phyloP scores from a whole-genome alignment of 164 flowering plant genomes.

The Hamamelis virginiana region DNA sequence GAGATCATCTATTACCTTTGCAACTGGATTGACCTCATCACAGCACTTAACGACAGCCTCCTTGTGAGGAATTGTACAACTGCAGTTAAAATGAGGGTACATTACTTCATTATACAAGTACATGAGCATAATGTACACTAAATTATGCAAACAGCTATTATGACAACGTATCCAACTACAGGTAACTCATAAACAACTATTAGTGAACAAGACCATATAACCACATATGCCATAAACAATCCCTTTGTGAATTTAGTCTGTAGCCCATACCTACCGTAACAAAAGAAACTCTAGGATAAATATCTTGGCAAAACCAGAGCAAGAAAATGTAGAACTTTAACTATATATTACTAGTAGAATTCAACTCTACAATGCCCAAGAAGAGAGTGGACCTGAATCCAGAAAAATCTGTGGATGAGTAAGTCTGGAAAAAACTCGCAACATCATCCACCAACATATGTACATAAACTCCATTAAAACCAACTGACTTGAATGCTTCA shows the following conservation, averaged over 20 bases:
- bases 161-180: background rate
- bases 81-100: constrained; percentile 33
- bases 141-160: background rate
- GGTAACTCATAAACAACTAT: background rate
- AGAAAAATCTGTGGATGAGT: constrained; percentile 80
- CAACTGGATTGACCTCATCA: constrained; percentile 89
- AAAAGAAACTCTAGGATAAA: background rate
- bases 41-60: constrained; percentile 77
- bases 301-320: background rate
- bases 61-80: constrained; percentile 93
- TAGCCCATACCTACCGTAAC: background rate
- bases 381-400: constrained; percentile 81
- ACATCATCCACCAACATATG: constrained; percentile 83
- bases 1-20: constrained; percentile 55
- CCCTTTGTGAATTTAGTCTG: background rate
- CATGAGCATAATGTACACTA: background rate
- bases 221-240: background rate
- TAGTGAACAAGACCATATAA: background rate
- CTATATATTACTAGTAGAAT: background rate
- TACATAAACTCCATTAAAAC: constrained; percentile 83
- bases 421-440: constrained; percentile 62
- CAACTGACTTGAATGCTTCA: constrained; percentile 67
- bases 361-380: background rate
- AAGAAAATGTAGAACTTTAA: background rate
- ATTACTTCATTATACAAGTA: background rate